These are phyloP conservation scores for Simmondsia chinensis DNA, from an alignment of 148 eudicot species.

Conservation along the genomic window DNA sequence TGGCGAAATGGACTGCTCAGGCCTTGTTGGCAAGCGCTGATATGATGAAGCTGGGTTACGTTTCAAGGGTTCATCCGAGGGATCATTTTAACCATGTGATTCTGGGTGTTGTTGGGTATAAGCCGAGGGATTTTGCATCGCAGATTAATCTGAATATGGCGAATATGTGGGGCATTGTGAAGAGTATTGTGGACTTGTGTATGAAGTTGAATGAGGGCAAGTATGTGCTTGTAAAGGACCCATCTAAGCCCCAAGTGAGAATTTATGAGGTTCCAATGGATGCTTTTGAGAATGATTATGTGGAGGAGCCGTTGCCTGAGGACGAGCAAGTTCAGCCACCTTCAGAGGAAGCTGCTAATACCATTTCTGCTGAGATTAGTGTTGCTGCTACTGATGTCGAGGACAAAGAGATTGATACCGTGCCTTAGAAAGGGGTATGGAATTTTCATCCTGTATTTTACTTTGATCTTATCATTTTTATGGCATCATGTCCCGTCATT, in stretches of 20 bases:
- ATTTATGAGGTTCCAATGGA: constrained; percentile 92
- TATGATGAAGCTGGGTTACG: constrained; percentile 96
- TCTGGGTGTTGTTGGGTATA: constrained; percentile 85
- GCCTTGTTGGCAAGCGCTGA: constrained; percentile 78
- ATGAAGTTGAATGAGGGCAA: constrained; percentile 94
- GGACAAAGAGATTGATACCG: constrained; percentile 49
- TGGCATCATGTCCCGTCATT: too few species aligned
- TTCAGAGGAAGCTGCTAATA: constrained; percentile 45
- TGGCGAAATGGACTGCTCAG: constrained; percentile 97
- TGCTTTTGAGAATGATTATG: constrained; percentile 96
- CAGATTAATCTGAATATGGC: constrained; percentile 77
- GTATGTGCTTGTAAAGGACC: constrained; percentile 94
- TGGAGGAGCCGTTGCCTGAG: constrained; percentile 93
- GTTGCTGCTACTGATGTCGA: constrained; percentile 51
- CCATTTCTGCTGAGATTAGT: constrained; percentile 28
- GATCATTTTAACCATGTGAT: constrained; percentile 91
- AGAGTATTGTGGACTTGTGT: constrained; percentile 91
- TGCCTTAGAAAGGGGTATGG: constrained; percentile 42
- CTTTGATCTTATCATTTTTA: too few species aligned
- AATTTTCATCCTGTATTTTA: too few species aligned
- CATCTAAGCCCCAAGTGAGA: constrained; percentile 85
- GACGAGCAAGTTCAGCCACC: constrained; percentile 95
- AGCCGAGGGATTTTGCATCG: constrained; percentile 82
- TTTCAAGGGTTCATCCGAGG: constrained; percentile 92
- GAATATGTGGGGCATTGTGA: constrained; percentile 99